Evolutionary conservation across 768 basidiomycete genomes (phyloP), one percentile per base, ranked within the genome.

Genomic region (Arthromyces matolae): DNA sequence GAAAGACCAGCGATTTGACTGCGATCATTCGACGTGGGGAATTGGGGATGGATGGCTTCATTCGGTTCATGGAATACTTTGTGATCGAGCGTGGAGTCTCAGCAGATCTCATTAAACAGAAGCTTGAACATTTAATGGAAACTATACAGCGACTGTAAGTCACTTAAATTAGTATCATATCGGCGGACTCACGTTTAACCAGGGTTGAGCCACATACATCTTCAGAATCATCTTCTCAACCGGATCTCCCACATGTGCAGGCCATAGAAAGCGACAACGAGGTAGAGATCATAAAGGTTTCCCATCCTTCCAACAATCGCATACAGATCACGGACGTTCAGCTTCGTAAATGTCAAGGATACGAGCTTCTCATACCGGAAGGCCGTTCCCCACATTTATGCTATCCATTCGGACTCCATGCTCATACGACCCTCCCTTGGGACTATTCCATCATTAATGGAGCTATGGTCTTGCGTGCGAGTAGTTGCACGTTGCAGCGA

Each of bases 331-430:
- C n/a, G n/a, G n/a, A n/a, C n/a, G n/a, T n/a, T n/a, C n/a, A n/a
- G n/a, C n/a, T n/a, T n/a, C n/a, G n/a, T n/a, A n/a, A n/a, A n/a
- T n/a, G n/a, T n/a, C n/a, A n/a, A n/a, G n/a, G n/a, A n/a, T n/a
- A n/a, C n/a, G n/a, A n/a, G 27, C 19, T 45, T 1, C 14, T 18
- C 25, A 43, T 45, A 24, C 44, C 44, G 6, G 14, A 5, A 19
- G 23, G 23, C 2, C 3, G 24, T 18, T 35, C 33, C 23, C 19
- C 34, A 4, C 52, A 58, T 38, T 37, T 40, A n/a, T 31, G 47
- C 18, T 62, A 62, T 52, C 59, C 61, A 1, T 62, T 59, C 23
- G 54, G 41, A n/a, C 50, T 62, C 8, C 61, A 62, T 38, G 34
- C 50, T 14, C 5, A 34, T 8, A 23, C 33, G 3, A 22, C n/a